Base-by-base conservation (phyloP, 164 flowering plant species). In the Vitis riparia region DNA sequence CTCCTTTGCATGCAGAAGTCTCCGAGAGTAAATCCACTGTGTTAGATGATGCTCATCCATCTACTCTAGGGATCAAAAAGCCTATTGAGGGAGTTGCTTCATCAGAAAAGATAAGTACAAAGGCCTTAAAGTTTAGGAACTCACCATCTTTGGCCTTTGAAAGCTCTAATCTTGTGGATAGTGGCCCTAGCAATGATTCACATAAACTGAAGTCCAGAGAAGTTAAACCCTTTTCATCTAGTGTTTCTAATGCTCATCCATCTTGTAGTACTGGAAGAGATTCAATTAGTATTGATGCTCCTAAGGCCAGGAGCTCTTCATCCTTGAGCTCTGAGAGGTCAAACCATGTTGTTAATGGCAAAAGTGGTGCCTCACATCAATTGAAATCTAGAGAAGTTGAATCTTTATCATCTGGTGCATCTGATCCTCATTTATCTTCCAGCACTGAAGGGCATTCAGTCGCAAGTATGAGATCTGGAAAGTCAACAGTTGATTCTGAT, bases 401-500 rank as follows among this genome's bases (percentile, higher is more conserved):
- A 68, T 72, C 67, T 72, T 17, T 29, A 50, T 72, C 82, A 72
- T 64, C 75, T 32, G 68, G 55, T 76, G 72, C 63, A 76, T 73
- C 72, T 68, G 77, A 68, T 70, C 63, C 62, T 67, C 76, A 49
- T 65, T 52, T 71, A 63, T 56, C 75, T 73, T 76, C 81, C 55
- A 55, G 44, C 64, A 49, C 8, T 49, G 70, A 59, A 51, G 66
- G 53, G 59, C 49, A 49, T 71, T 75, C 74, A 48, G 23, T 55
- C 32, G 48, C 79, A 49, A 73, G 55, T 37, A 3, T 37, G 44
- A 37, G 44, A 37, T 37, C 44, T 37, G 44, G 6, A 37, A 37
- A 37, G 44, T 72, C 82, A 72, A 60, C 75, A 27, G 68, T 51
- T 76, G 72, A 61, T 77, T 73, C 72, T 68, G 77, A 68, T 70